phyloP scores from a whole-genome alignment of 2,329 filamentous ascomycete species.

The Aspergillus sp. region DNA sequence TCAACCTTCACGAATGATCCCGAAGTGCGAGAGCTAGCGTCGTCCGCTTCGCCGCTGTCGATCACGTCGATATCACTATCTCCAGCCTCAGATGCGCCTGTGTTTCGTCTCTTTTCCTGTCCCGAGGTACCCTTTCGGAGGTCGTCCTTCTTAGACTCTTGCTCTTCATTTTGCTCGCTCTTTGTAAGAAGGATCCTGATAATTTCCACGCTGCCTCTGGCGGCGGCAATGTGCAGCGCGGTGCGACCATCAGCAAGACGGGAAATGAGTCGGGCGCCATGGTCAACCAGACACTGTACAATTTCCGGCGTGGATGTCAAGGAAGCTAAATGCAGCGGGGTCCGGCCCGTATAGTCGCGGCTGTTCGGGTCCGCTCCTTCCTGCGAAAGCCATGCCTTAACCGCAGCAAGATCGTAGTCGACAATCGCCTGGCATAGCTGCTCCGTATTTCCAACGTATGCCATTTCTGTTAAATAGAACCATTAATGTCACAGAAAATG shows the following conservation, averaged over 20 bases:
- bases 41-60: constrained; percentile 39
- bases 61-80: constrained; percentile 26
- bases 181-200: constrained; percentile 64
- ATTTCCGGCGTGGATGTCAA: constrained; percentile 61
- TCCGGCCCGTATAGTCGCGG: constrained; percentile 69
- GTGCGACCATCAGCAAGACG: constrained; percentile 72
- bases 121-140: constrained; percentile 8
- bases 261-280: constrained; percentile 63
- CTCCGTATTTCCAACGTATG: constrained; percentile 72
- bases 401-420: constrained; percentile 60
- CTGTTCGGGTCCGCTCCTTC: constrained; percentile 63
- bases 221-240: constrained; percentile 72
- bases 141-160: constrained; percentile 39
- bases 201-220: constrained; percentile 60
- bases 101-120: constrained; percentile 2
- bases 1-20: constrained; percentile 66
- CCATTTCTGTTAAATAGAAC: constrained; percentile 54
- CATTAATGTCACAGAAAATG: not conserved
- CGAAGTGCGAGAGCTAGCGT: constrained; percentile 47
- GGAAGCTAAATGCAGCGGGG: constrained; percentile 68
- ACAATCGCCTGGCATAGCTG: constrained; percentile 74
- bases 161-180: constrained; percentile 58
- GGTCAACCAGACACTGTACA: constrained; percentile 62
- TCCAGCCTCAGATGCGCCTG: constrained; percentile 16
- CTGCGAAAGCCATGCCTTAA: constrained; percentile 61